phyloP scores from a whole-genome alignment of 2,329 filamentous ascomycete genomes.

The Diplodia scrobiculata region DNA sequence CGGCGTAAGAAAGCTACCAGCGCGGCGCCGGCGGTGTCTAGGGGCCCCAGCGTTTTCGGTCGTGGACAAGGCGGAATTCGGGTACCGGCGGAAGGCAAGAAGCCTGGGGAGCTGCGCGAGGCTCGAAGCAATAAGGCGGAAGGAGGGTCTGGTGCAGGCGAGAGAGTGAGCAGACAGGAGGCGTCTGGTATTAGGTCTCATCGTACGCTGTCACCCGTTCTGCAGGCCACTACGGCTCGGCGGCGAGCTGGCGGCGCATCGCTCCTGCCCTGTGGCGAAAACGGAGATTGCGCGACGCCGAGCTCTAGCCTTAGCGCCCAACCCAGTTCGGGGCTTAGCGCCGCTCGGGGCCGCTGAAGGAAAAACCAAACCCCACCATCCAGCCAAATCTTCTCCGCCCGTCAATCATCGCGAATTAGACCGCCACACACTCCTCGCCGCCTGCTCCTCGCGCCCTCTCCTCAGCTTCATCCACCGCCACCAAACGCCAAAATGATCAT shows the following conservation, averaged over 20 bases:
- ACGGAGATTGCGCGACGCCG: constrained; percentile 25
- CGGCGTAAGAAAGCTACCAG: constrained; percentile 20
- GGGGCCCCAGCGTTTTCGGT: constrained; percentile 10
- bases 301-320: neutral
- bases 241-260: constrained; percentile 6
- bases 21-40: constrained; percentile 20
- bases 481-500: constrained; percentile 56
- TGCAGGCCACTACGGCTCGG: constrained; percentile 10
- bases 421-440: constrained; percentile 17
- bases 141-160: constrained; percentile 33
- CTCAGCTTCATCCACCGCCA: constrained; percentile 27
- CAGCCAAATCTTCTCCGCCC: constrained; percentile 28
- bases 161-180: constrained; percentile 32
- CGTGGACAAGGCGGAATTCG: constrained; percentile 30
- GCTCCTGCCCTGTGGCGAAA: constrained; percentile 22
- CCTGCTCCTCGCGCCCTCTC: constrained; percentile 30
- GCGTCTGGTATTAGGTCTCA: neutral
- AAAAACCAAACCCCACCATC: constrained; percentile 28
- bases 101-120: constrained; percentile 11
- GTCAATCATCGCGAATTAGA: constrained; percentile 25
- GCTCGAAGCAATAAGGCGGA: constrained; percentile 6
- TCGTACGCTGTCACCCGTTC: constrained; percentile 21
- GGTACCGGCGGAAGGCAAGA: constrained; percentile 30
- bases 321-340: neutral
- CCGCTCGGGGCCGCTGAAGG: neutral